Percentiles rank a stretch among this genome's conserved stretches.
Evolutionary conservation across 2,329 filamentous ascomycete genomes (phyloP).

Genomic region (Xenosphaeropsis pyriputrescens): DNA sequence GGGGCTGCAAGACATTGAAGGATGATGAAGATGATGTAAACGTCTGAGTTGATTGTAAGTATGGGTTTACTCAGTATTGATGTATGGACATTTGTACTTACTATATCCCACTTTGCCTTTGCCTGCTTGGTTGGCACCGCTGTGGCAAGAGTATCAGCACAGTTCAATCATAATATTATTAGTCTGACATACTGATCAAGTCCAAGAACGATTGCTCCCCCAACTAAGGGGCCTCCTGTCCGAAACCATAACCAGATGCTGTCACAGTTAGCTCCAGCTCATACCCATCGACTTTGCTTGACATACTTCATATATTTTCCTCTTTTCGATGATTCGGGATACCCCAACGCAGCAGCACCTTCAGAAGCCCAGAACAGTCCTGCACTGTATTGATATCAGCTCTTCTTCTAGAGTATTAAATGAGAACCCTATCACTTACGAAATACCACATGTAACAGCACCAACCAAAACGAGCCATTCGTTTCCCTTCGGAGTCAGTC

Average conservation of each 20-base stretch:
- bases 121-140: conserved; percentile 32
- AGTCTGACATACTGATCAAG: neutral
- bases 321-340: conserved; percentile 34
- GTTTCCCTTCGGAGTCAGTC: conserved; percentile 22
- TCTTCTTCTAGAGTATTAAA: too few species aligned
- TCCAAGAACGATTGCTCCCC: conserved; percentile 54
- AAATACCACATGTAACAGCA: conserved; percentile 49
- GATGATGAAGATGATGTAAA: conserved; percentile 57
- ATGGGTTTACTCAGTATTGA: too few species aligned
- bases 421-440: neutral
- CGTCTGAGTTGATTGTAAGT: conserved; percentile 39
- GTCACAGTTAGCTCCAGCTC: conserved; percentile 45
- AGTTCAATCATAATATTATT: too few species aligned
- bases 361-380: conserved; percentile 67
- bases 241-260: conserved; percentile 52
- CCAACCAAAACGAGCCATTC: conserved; percentile 58
- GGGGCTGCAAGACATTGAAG: conserved; percentile 52
- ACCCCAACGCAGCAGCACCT: conserved; percentile 57
- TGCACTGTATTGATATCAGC: conserved; percentile 20
- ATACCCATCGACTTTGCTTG: conserved; percentile 21
- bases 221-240: conserved; percentile 51
- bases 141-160: too few species aligned
- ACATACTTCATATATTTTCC: conserved; percentile 13
- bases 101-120: conserved; percentile 29
- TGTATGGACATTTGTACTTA: conserved; percentile 20